These are phyloP conservation scores for Metschnikowia proteae DNA, from an alignment of 805 yeast genomes.

Conservation along the genomic window DNA sequence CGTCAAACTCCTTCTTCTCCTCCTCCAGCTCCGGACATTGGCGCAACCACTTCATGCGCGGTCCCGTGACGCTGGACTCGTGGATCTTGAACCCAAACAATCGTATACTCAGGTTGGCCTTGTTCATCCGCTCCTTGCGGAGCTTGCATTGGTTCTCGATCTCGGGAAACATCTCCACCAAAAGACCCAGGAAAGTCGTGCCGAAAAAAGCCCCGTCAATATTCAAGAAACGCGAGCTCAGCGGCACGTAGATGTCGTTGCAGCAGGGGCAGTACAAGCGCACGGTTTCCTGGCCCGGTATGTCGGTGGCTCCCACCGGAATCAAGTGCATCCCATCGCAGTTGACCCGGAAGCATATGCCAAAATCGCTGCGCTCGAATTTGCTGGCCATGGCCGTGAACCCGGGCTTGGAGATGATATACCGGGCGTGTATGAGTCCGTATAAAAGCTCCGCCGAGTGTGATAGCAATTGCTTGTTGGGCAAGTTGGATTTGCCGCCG, in stretches of 20 bases:
- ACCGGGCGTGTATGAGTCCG: conserved; percentile 93
- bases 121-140: conserved; percentile 45
- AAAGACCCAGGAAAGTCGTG: conserved; percentile 89
- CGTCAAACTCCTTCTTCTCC: conserved; percentile 59
- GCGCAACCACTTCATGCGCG: conserved; percentile 95
- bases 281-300: conserved; percentile 89
- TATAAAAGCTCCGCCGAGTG: conserved; percentile 90
- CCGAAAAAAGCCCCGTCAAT: conserved; percentile 98
- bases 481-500: conserved; percentile 47
- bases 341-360: conserved; percentile 83
- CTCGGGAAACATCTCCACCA: conserved; percentile 88
- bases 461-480: conserved; percentile 72
- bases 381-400: conserved; percentile 90
- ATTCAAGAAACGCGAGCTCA: conserved; percentile 78
- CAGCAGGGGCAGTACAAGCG: conserved; percentile 93
- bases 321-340: conserved; percentile 88
- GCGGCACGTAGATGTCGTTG: conserved; percentile 84
- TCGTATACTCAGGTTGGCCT: conserved; percentile 61
- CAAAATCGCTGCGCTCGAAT: conserved; percentile 84
- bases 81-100: conserved; percentile 84
- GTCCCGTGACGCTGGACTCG: conserved; percentile 73
- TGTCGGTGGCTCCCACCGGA: conserved; percentile 89
- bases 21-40: conserved; percentile 61
- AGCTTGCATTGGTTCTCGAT: conserved; percentile 70
- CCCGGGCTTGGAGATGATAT: conserved; percentile 84